Percentiles rank a stretch among this genome's conserved stretches.
Conservation (phyloP, 345 rosid genomes). For the Populus simonii region DNA sequence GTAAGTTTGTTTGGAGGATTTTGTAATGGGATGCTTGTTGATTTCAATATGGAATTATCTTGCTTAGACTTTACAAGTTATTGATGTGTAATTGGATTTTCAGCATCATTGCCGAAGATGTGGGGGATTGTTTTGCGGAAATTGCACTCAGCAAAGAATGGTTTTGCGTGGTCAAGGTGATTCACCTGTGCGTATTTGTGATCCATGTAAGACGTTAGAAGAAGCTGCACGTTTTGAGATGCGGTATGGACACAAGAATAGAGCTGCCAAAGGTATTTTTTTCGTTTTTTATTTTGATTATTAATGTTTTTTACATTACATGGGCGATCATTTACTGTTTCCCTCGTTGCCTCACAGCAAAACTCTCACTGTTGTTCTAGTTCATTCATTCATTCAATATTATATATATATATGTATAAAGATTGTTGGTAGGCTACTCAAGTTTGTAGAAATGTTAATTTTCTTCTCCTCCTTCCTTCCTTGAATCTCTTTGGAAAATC, state of each 20-base stretch:
- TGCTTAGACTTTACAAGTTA: not conserved
- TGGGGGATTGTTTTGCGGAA: conserved; percentile 85
- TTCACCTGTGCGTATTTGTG: conserved; percentile 83
- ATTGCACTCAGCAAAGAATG: conserved; percentile 78
- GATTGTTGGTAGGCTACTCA: not conserved
- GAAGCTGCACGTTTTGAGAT: conserved; percentile 90
- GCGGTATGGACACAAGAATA: conserved; percentile 60
- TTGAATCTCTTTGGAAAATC: not conserved
- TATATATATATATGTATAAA: not conserved
- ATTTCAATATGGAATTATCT: not conserved
- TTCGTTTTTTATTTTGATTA: not conserved
- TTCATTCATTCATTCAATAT: not conserved
- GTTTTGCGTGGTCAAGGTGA: conserved; percentile 87
- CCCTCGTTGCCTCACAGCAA: not conserved
- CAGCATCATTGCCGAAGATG: conserved; percentile 98
- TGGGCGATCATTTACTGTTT: not conserved
- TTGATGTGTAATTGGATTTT: conserved; percentile 9
- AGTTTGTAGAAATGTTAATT: not conserved
- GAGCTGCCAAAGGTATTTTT: conserved; percentile 53
- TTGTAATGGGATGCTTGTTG: not conserved
- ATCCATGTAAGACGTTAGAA: conserved; percentile 83
- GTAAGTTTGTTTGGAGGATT: not conserved
- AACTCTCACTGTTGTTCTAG: not conserved
- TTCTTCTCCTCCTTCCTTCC: not conserved
- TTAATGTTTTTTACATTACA: not conserved